Percentiles rank a stretch among this genome's conserved stretches.
These are phyloP conservation scores for Glebionis coronaria DNA, from an alignment of 129 eudicot genomes.

Conservation along the genomic window DNA sequence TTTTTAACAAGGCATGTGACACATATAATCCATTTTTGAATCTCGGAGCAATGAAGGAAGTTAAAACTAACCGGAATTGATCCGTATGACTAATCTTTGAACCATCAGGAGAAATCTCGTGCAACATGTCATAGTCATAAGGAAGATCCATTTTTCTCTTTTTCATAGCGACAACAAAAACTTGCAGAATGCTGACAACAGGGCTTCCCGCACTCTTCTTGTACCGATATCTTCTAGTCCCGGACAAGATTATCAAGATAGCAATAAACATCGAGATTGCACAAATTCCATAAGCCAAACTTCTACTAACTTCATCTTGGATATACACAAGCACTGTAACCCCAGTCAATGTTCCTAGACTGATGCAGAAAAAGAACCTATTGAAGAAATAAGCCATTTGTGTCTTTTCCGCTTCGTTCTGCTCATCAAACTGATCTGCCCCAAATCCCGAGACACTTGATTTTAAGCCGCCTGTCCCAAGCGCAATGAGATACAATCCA, in stretches of 20 bases:
- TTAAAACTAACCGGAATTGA: slow-evolving; percentile 52
- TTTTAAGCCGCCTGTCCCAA: slow-evolving; percentile 88
- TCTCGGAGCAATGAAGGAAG: background rate
- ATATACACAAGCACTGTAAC: slow-evolving; percentile 82
- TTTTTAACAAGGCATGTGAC: background rate
- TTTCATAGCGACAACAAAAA: slow-evolving; percentile 52
- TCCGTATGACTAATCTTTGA: slow-evolving; percentile 68
- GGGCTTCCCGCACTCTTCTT: slow-evolving; percentile 87
- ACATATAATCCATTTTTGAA: background rate
- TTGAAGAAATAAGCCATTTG: slow-evolving; percentile 77
- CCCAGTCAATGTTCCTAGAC: slow-evolving; percentile 64
- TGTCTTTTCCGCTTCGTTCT: slow-evolving; percentile 62
- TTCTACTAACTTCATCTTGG: too few relatives aligned
- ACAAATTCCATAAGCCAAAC: too few relatives aligned
- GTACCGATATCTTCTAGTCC: slow-evolving; percentile 68
- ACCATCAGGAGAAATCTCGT: slow-evolving; percentile 53
- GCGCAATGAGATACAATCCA: slow-evolving; percentile 70
- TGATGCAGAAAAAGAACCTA: slow-evolving; percentile 83
- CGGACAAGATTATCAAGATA: slow-evolving; percentile 59
- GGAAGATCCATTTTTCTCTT: slow-evolving; percentile 64
- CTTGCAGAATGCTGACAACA: slow-evolving; percentile 68
- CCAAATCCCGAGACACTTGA: slow-evolving; percentile 92
- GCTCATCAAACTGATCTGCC: slow-evolving; percentile 80
- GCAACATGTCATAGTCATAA: slow-evolving; percentile 41
- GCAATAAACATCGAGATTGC: too few relatives aligned